These are phyloP conservation scores for Colletotrichum paranaense DNA, from an alignment of 2,329 filamentous ascomycete genomes.

Conservation along the genomic window DNA sequence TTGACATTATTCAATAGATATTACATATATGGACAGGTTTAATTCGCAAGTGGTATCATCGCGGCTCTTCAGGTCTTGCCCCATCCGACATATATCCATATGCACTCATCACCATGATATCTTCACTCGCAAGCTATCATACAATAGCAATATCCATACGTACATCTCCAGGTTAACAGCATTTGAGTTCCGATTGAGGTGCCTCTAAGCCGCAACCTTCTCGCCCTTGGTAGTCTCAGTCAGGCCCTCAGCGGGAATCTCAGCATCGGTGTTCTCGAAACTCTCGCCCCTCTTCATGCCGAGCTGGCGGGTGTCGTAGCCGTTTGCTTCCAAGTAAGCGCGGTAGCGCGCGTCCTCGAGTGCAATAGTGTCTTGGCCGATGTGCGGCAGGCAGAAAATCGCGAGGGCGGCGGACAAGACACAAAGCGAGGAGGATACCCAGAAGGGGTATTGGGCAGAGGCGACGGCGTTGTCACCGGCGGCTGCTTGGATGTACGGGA, in stretches of 20 bases:
- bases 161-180: neutral
- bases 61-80: neutral
- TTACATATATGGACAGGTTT: neutral
- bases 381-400: slow-evolving; percentile 77
- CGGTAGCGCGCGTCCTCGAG: slow-evolving; percentile 82
- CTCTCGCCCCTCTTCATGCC: slow-evolving; percentile 53
- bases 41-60: neutral
- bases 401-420: slow-evolving; percentile 73
- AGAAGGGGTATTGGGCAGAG: slow-evolving; percentile 88
- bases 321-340: slow-evolving; percentile 76
- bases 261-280: neutral
- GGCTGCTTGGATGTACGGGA: slow-evolving; percentile 76
- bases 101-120: neutral
- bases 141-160: too few species aligned
- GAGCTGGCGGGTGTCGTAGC: slow-evolving; percentile 76
- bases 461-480: slow-evolving; percentile 64
- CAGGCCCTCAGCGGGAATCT: neutral
- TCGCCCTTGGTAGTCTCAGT: neutral
- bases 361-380: slow-evolving; percentile 88
- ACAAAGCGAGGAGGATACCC: slow-evolving; percentile 81
- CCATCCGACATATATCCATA: neutral
- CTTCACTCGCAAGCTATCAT: neutral
- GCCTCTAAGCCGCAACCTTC: neutral
- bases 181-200: neutral
- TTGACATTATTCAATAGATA: neutral